Conservation (phyloP, 495 filamentous ascomycete genomes). For the Venustampulla echinocandica region DNA sequence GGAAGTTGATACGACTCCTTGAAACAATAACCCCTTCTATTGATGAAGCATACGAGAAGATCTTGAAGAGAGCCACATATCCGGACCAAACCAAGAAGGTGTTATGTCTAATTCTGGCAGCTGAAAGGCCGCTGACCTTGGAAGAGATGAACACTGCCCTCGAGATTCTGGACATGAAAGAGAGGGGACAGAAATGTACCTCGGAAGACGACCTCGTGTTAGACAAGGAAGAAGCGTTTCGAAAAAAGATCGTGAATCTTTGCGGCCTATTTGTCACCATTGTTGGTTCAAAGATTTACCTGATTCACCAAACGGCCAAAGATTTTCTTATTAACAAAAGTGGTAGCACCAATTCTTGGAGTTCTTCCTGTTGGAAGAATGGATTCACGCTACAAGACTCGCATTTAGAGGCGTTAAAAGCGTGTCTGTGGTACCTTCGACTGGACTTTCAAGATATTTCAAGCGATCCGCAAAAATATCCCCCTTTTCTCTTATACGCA, state of each 20-base stretch:
- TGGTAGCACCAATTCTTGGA: no score
- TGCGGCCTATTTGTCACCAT: constrained; percentile 32
- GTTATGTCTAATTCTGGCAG: constrained; percentile 33
- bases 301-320: constrained; percentile 38
- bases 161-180: constrained; percentile 18
- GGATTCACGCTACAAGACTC: no score
- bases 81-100: constrained; percentile 29
- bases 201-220: constrained; percentile 27
- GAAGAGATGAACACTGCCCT: constrained; percentile 33
- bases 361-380: no score
- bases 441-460: no score
- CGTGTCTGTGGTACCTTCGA: no score
- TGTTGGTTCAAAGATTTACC: constrained; percentile 27
- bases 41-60: constrained; percentile 32
- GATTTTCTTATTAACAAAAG: constrained; percentile 27
- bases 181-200: no score
- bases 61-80: constrained; percentile 22
- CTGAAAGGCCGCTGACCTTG: constrained; percentile 31
- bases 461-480: no score
- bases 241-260: background rate
- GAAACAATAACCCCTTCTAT: constrained; percentile 25
- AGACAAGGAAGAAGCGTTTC: background rate
- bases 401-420: no score
- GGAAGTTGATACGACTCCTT: background rate
- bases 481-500: no score